Percentiles rank a stretch among this genome's conserved stretches.
Evolutionary conservation across 2,329 filamentous ascomycete species (phyloP).

Genomic region (Colletotrichum costaricense): DNA sequence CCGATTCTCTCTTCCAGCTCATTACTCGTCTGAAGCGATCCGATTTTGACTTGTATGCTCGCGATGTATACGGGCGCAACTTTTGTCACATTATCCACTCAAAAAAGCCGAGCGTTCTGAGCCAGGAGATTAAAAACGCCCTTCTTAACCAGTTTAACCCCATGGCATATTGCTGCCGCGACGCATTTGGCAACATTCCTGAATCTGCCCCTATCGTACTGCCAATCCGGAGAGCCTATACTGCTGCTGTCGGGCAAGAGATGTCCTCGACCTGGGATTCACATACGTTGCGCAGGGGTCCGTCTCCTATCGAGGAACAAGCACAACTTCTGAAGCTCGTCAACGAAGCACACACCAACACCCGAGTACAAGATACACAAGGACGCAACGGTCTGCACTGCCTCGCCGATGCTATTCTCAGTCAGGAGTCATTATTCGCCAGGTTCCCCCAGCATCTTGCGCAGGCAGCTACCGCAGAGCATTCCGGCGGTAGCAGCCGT

Average conservation of each 20-base stretch:
- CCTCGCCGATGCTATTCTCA: slow-evolving; percentile 65
- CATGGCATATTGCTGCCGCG: slow-evolving; percentile 51
- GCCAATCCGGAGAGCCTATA: slow-evolving; percentile 37
- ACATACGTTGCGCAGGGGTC: not conserved
- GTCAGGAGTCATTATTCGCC: slow-evolving; percentile 49
- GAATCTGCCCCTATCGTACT: slow-evolving; percentile 17
- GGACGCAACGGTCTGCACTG: slow-evolving; percentile 69
- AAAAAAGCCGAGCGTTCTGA: slow-evolving; percentile 38
- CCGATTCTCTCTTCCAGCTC: slow-evolving; percentile 43
- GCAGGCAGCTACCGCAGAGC: slow-evolving; percentile 39
- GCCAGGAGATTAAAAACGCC: slow-evolving; percentile 43
- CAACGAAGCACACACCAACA: slow-evolving; percentile 45
- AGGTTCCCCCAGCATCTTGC: slow-evolving; percentile 46
- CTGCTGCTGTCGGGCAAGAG: slow-evolving; percentile 27
- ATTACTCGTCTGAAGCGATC: slow-evolving; percentile 36
- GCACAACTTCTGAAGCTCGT: slow-evolving; percentile 51
- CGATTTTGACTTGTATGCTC: slow-evolving; percentile 47
- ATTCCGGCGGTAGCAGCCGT: slow-evolving; percentile 27
- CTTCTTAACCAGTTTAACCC: slow-evolving; percentile 49
- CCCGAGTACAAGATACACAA: slow-evolving; percentile 51
- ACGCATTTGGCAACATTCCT: slow-evolving; percentile 58
- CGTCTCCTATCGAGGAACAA: slow-evolving; percentile 39
- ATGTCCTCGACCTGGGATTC: slow-evolving; percentile 13
- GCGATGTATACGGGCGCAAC: slow-evolving; percentile 64
- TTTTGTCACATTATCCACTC: slow-evolving; percentile 59